These are phyloP conservation scores for Tulasnella sp. DNA, from an alignment of 768 basidiomycete genomes.

Conservation along the genomic window DNA sequence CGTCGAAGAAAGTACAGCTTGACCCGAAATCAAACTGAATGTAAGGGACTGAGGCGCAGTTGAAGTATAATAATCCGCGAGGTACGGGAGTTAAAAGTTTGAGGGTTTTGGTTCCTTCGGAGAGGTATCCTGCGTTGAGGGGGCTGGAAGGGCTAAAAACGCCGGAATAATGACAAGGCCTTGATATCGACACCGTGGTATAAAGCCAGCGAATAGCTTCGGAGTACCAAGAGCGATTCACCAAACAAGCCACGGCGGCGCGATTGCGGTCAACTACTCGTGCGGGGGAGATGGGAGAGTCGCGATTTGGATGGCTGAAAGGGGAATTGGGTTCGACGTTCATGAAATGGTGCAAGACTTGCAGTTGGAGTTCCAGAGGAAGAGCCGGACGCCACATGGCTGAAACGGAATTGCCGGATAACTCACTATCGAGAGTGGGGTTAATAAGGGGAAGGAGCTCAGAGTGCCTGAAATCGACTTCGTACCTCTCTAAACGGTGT, in stretches of 20 bases:
- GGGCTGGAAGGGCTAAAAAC: conserved; percentile 11
- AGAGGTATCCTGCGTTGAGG: conserved; percentile 1
- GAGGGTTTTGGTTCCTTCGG: conserved; percentile 7
- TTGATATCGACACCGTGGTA: neutral
- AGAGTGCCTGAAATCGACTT: neutral
- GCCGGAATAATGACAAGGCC: conserved; percentile 18
- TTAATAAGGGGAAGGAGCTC: neutral
- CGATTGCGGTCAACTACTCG: neutral
- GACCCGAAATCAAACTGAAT: conserved; percentile 32
- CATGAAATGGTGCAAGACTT: conserved; percentile 25
- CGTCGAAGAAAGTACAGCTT: conserved; percentile 20
- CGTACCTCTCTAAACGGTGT: neutral
- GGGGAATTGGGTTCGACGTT: neutral
- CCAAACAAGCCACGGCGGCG: conserved; percentile 25
- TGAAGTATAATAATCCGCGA: neutral
- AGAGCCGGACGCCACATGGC: conserved; percentile 32
- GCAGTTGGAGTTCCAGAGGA: conserved; percentile 32
- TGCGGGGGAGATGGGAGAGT: neutral
- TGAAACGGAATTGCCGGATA: neutral
- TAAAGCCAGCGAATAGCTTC: conserved; percentile 24
- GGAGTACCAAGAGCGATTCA: conserved; percentile 27
- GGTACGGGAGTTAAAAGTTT: conserved; percentile 14
- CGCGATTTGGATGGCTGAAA: neutral
- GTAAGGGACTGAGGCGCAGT: conserved; percentile 25
- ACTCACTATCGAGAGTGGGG: neutral